A percentile compares a stretch with the other conserved stretches of the same genome.
Evolutionary conservation across 305 asterid species (phyloP).

Genomic region (Solanum chacoense): DNA sequence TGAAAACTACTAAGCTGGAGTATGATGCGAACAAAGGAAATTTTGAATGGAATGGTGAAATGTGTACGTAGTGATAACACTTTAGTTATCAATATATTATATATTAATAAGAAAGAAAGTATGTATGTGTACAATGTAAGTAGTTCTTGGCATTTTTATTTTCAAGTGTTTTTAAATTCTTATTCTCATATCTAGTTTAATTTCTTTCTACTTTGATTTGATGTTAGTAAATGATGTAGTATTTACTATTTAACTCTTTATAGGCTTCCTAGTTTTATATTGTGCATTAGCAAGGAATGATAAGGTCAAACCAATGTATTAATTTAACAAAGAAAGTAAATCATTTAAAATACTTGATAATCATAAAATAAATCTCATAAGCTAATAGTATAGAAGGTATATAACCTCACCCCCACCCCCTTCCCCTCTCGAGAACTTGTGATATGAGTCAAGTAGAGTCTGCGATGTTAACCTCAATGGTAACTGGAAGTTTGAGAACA

Average conservation of each 20-base stretch:
- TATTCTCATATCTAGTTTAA: background rate
- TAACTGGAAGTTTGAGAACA: too few relatives aligned
- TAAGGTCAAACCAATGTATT: background rate
- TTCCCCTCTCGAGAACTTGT: too few relatives aligned
- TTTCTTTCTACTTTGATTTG: background rate
- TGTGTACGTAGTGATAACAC: background rate
- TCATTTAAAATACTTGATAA: too few relatives aligned
- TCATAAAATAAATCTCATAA: too few relatives aligned
- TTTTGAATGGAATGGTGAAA: background rate
- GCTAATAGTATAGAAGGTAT: too few relatives aligned
- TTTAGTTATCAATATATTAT: background rate
- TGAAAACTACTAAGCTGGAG: background rate
- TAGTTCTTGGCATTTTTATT: background rate
- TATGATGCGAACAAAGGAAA: too few relatives aligned
- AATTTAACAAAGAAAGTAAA: too few relatives aligned
- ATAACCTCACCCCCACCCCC: too few relatives aligned
- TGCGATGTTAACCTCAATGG: too few relatives aligned
- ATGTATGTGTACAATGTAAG: background rate
- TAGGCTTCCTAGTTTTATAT: background rate
- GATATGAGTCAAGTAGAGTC: too few relatives aligned
- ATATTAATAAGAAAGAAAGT: background rate
- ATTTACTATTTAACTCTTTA: background rate
- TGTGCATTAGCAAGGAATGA: background rate
- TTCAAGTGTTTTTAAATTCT: background rate
- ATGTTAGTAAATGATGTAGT: background rate